A percentile compares a stretch with the other conserved stretches of the same genome.
Evolutionary conservation across 768 basidiomycete species (phyloP).

Genomic region (Paxillus rubicundulus): DNA sequence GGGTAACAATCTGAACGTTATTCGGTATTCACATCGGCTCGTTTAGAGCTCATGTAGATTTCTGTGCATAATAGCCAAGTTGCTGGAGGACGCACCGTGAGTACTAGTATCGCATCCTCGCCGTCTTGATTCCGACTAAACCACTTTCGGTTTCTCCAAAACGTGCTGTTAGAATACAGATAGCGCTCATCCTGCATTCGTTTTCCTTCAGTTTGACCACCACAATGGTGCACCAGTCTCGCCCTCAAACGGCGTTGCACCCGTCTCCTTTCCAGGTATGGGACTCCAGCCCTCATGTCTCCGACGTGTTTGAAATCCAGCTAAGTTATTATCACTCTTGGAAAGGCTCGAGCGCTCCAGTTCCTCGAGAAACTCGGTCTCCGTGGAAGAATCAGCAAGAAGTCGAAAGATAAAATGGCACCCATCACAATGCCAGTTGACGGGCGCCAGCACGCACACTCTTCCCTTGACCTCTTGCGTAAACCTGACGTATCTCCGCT

Average conservation of each 20-base stretch:
- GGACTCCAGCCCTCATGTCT: neutral
- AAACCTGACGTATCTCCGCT: constrained; percentile 24
- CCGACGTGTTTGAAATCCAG: constrained; percentile 14
- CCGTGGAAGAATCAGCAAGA: constrained; percentile 30
- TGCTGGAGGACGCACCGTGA: neutral
- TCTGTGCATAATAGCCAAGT: neutral
- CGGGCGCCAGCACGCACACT: constrained; percentile 28
- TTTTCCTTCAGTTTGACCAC: constrained; percentile 15
- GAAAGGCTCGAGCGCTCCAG: constrained; percentile 34
- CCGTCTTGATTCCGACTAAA: constrained; percentile 16
- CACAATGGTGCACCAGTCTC: constrained; percentile 28
- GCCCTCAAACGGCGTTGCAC: constrained; percentile 22
- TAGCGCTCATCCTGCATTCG: constrained; percentile 15
- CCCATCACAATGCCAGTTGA: constrained; percentile 22
- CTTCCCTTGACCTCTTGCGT: constrained; percentile 34
- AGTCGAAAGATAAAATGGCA: constrained; percentile 26
- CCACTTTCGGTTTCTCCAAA: constrained; percentile 23
- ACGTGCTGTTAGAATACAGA: constrained; percentile 23
- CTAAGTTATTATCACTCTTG: constrained; percentile 1
- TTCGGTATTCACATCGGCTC: neutral
- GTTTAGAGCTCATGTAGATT: neutral
- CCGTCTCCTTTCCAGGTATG: constrained; percentile 30
- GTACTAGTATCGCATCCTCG: neutral
- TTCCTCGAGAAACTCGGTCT: constrained; percentile 38
- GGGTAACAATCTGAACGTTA: neutral